Base-by-base conservation (phyloP, 352 stramenopile species). In the Chrysophaeum taylorii region DNA sequence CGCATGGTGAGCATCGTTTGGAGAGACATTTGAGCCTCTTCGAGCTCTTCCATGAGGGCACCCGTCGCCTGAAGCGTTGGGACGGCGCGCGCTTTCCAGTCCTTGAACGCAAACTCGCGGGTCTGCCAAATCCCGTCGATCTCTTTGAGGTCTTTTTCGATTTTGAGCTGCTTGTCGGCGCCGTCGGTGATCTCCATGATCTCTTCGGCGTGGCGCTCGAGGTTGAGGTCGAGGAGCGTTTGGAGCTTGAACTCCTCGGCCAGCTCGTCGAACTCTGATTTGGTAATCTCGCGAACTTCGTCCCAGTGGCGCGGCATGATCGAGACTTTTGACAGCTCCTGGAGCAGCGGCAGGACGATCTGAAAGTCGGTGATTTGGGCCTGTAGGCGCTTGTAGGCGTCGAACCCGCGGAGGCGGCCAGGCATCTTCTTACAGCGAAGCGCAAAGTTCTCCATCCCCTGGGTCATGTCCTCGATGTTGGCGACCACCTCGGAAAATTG, bases 321-420 rank as follows among this genome's bases (percentile, higher is more conserved):
- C 14, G 89, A 97, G 54, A 94, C 86, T 68, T 98, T 98, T 38
- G 92, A 96, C 25, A 99, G 79, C 68, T 97, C 92, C 71, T 96
- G 88, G 0, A 99, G 75, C 4, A 99, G 76, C 15, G 94, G 94
- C 7, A 99, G 74, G 7, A 98, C 90, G 53, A 92, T 92, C 0
- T 94, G 95, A 67, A 98, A 98, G 72, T 98, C 93, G 71, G 98
- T 91, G 70, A 99, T 97, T 84, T 96, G 94, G 66, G 91, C 89
- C 73, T 94, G 96, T 0, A 98, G 76, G 60, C 96, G 89, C 0
- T 91, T 93, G 78, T 97, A 98, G 5, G 94, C 95, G 42, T 97
- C 91, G 87, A 94, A 98, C 66, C 97, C 91, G 50, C 93, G 85
- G 50, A 98, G 80, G 70, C 96, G 94, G 1, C 85, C 85, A 0